Percentiles rank a stretch among this genome's conserved stretches.
Conservation (phyloP, 2,329 filamentous ascomycete species). For the Xenoacremonium recifei region DNA sequence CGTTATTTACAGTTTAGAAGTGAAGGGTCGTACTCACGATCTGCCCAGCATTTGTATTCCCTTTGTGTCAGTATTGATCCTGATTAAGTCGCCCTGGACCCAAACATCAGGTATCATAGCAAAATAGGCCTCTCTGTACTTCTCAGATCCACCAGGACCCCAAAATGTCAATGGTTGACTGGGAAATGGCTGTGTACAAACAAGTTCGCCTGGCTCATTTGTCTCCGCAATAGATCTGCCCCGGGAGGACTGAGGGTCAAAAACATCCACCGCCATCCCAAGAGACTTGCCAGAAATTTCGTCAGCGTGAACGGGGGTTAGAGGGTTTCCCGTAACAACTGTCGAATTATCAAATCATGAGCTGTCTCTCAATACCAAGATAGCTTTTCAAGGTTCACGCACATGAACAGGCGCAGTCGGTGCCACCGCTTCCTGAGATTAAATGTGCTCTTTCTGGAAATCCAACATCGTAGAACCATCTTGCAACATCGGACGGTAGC, state of each 20-base stretch:
- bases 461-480: conserved; percentile 3
- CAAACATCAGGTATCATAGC: not conserved
- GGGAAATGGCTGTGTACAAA: conserved; percentile 8
- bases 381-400: not conserved
- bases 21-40: conserved; percentile 1
- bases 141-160: not conserved
- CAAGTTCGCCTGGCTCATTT: conserved; percentile 3
- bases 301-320: conserved; percentile 3
- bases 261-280: conserved; percentile 7
- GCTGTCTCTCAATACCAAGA: too few relatives aligned
- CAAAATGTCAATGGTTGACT: conserved; percentile 7
- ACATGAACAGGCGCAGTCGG: conserved; percentile 5
- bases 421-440: conserved; percentile 4
- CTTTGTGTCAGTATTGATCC: not conserved
- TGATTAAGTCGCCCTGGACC: conserved; percentile 5
- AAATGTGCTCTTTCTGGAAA: not conserved
- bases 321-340: conserved; percentile 3
- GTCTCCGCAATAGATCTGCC: conserved; percentile 1
- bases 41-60: conserved; percentile 5
- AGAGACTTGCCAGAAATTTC: conserved; percentile 2
- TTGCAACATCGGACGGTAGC: conserved; percentile 3
- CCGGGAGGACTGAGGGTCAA: not conserved
- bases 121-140: conserved; percentile 7
- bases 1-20: not conserved
- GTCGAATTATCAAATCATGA: too few relatives aligned